A percentile compares a stretch with the other conserved stretches of the same genome.
Evolutionary conservation across 208 protist genomes (phyloP).

Genomic region (Leishmania aethiopica): DNA sequence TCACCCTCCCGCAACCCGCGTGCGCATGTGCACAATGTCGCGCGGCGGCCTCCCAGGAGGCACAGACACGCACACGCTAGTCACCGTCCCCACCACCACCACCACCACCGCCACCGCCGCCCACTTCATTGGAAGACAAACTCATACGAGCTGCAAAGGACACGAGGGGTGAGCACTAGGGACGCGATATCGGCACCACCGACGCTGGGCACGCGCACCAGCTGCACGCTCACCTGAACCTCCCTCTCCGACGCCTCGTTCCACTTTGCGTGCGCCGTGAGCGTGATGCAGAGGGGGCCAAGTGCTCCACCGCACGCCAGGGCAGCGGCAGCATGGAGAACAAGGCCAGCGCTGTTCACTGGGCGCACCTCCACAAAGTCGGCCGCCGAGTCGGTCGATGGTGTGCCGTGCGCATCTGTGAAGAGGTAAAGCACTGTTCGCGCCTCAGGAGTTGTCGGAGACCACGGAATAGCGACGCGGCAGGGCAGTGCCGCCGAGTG

Average conservation of each 20-base stretch:
- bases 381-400: neutral
- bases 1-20: neutral
- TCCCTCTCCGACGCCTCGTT: slow-evolving; percentile 23
- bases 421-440: slow-evolving; percentile 36
- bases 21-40: neutral
- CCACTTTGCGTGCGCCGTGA: slow-evolving; percentile 37
- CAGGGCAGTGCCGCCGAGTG: slow-evolving; percentile 42
- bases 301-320: neutral
- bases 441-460: slow-evolving; percentile 11
- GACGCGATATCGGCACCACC: slow-evolving; percentile 7
- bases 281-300: slow-evolving; percentile 10
- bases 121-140: slow-evolving; percentile 21
- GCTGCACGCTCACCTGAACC: slow-evolving; percentile 46
- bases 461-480: slow-evolving; percentile 51
- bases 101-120: no score
- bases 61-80: neutral
- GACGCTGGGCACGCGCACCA: slow-evolving; percentile 21
- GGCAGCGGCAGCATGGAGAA: slow-evolving; percentile 10
- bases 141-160: slow-evolving; percentile 35
- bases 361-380: slow-evolving; percentile 23
- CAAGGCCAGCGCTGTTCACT: slow-evolving; percentile 10
- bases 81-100: no score
- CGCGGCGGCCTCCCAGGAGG: neutral
- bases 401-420: slow-evolving; percentile 11
- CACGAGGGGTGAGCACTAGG: slow-evolving; percentile 34